These are phyloP conservation scores for Anisodus acutangulus DNA, from an alignment of 257 asterid genomes.

Conservation along the genomic window DNA sequence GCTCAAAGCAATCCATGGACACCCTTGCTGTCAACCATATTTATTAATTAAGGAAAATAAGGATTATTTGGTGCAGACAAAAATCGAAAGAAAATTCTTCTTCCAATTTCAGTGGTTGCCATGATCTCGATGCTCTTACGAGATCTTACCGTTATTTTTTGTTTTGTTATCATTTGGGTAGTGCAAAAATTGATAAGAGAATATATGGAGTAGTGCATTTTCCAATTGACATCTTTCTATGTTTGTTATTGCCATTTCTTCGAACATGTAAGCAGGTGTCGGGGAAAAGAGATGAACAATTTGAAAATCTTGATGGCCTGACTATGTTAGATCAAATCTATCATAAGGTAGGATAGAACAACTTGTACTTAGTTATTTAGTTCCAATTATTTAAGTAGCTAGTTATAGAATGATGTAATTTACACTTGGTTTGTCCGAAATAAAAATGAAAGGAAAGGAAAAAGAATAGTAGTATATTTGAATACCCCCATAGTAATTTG, in stretches of 20 bases:
- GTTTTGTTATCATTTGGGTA: no score
- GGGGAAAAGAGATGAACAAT: constrained; percentile 59
- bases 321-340: constrained; percentile 62
- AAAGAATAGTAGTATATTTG: neutral
- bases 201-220: no score
- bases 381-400: neutral
- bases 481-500: neutral
- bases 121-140: no score
- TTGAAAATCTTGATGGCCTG: constrained; percentile 70
- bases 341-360: constrained; percentile 54
- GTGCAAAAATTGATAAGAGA: no score
- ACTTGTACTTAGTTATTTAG: neutral
- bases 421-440: neutral
- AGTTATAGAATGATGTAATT: neutral
- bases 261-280: constrained; percentile 45
- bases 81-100: no score
- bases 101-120: no score
- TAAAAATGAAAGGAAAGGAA: neutral
- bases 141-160: no score
- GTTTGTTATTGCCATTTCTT: neutral
- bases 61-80: no score
- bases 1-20: no score
- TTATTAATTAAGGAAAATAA: no score
- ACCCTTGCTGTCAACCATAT: no score
- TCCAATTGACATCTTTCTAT: neutral